phyloP scores from a whole-genome alignment of 768 basidiomycete genomes.

The Myochromella boudieri region DNA sequence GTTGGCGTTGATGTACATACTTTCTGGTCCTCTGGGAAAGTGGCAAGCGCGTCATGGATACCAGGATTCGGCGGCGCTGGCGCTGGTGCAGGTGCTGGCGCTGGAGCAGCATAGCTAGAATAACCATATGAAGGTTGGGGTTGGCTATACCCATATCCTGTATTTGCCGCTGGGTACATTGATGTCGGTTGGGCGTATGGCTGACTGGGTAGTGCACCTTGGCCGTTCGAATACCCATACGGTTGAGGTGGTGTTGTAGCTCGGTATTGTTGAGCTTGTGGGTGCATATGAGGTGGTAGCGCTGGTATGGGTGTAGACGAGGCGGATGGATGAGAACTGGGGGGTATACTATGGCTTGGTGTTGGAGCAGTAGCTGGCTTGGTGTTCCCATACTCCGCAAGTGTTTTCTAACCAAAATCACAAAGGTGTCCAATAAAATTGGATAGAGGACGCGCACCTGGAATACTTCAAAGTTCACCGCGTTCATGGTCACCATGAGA shows the following conservation, averaged over 20 bases:
- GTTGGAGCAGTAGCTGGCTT: constrained; percentile 24
- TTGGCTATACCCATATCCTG: constrained; percentile 10
- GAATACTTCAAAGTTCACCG: constrained; percentile 72
- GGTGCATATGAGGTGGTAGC: constrained; percentile 27
- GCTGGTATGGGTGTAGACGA: constrained; percentile 33
- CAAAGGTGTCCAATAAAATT: not conserved
- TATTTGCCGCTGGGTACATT: not conserved
- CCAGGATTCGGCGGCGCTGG: constrained; percentile 10
- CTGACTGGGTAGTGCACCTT: constrained; percentile 8
- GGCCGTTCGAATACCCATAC: constrained; percentile 25
- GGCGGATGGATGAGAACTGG: constrained; percentile 25
- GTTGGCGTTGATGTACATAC: too few relatives aligned
- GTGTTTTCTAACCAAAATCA: constrained; percentile 48
- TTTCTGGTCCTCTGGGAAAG: constrained; percentile 70
- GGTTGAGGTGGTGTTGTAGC: constrained; percentile 32
- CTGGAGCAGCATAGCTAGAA: constrained; percentile 10
- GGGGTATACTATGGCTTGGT: constrained; percentile 18
- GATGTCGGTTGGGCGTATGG: constrained; percentile 11
- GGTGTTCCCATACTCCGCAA: constrained; percentile 52
- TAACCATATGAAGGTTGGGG: constrained; percentile 5
- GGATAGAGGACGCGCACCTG: constrained; percentile 44
- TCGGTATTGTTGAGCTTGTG: constrained; percentile 29
- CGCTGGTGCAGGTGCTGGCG: constrained; percentile 28
- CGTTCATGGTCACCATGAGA: constrained; percentile 77
- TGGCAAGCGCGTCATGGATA: constrained; percentile 54